Evolutionary conservation across 441 rosid species (phyloP), one percentile per base, ranked within the genome.

Genomic region (Sinapis alba): DNA sequence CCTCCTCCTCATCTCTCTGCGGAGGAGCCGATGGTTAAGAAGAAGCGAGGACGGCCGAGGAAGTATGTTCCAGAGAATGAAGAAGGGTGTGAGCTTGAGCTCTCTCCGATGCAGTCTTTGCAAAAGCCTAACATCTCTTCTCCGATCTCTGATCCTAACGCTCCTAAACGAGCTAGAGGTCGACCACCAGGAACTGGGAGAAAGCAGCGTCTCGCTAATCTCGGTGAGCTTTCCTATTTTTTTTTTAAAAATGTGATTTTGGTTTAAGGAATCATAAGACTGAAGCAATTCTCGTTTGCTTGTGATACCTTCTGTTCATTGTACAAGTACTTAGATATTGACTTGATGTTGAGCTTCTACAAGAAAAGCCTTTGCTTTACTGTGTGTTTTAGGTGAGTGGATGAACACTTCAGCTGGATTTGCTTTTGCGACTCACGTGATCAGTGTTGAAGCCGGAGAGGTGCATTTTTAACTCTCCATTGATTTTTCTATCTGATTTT

Each of bases 31-130:
- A 7, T 59, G 68, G 71, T 63, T 11, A 91, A 87, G 86, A 95
- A 91, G 93, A 95, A 93, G 83, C 83, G 99, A 71, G 99, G 98
- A 69, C 82, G 99, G 81, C 99, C 99, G 38, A 82, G 98, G 81
- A 91, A 90, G 75, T 91, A 92, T 81, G 90, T 86, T 27, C 89
- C 89, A 41, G 96, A 85, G 65, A 95, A 89, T 27, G 88, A 86
- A 24, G 89, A 87, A 78, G 91, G 90, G 5, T 16, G 53, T 73
- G 84, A 94, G 19, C 83, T 93, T 65, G 97, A 95, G 8, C 84
- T 93, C 71, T 90, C 94, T 71, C 86, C 94, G 11, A 62, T 90
- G 88, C 19, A 43, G 11, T 30, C 57, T 47, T 32, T 61, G 62
- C 18, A 50, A 0, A 68, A 43, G 19, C 80, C 83, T 65, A 65